A percentile compares a stretch with the other conserved stretches of the same genome.
These are phyloP conservation scores for Suillus paluster DNA, from an alignment of 768 basidiomycete species.

Conservation along the genomic window DNA sequence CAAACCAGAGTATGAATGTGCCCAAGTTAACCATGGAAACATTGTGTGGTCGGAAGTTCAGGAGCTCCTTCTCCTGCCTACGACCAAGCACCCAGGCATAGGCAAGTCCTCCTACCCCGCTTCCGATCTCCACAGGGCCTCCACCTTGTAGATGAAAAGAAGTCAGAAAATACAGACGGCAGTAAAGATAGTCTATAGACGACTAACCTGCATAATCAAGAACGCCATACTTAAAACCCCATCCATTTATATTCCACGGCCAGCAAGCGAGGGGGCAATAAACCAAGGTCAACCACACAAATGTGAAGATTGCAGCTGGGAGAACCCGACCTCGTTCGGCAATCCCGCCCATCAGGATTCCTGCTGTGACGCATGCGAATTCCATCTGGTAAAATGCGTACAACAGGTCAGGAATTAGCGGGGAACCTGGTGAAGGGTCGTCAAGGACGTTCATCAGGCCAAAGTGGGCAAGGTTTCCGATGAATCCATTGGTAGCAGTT, in stretches of 20 bases:
- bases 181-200: constrained; percentile 13
- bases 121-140: constrained; percentile 87
- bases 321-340: constrained; percentile 87
- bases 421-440: constrained; percentile 76
- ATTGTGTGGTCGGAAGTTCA: constrained; percentile 88
- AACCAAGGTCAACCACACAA: constrained; percentile 85
- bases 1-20: constrained; percentile 87
- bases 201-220: constrained; percentile 83
- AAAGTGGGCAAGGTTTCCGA: constrained; percentile 81
- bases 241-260: constrained; percentile 82
- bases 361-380: constrained; percentile 82
- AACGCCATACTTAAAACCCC: constrained; percentile 85
- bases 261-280: constrained; percentile 89
- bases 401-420: constrained; percentile 79
- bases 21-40: constrained; percentile 83
- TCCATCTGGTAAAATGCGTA: constrained; percentile 91
- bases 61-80: constrained; percentile 69
- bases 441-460: constrained; percentile 74
- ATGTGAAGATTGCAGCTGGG: constrained; percentile 80
- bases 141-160: constrained; percentile 53
- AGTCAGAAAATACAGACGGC: constrained; percentile 2
- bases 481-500: constrained; percentile 73
- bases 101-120: constrained; percentile 84
- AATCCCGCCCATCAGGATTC: constrained; percentile 76
- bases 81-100: constrained; percentile 88